Conservation (phyloP, 495 filamentous ascomycete species). For the Lineolata rhizophorae region DNA sequence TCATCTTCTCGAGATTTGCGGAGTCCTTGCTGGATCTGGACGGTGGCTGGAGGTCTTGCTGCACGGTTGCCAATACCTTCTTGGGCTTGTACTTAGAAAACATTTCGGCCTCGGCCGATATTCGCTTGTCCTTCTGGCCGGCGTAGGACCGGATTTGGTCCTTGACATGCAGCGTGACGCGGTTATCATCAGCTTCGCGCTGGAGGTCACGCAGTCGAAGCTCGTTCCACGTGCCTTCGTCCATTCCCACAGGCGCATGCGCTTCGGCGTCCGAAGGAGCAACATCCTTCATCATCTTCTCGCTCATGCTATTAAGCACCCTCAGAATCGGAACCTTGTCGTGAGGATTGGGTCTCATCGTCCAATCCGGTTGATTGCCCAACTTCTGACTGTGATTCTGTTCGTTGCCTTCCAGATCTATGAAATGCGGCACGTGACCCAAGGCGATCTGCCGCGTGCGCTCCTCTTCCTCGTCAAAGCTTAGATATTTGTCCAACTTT, state of each 20-base stretch:
- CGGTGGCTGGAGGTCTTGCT: slow-evolving; percentile 1
- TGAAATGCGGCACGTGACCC: slow-evolving; percentile 55
- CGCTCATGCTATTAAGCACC: slow-evolving; percentile 65
- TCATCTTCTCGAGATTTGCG: slow-evolving; percentile 32
- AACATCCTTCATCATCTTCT: slow-evolving; percentile 77
- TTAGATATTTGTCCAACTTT: slow-evolving; percentile 67
- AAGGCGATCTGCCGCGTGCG: slow-evolving; percentile 27
- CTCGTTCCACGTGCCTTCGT: slow-evolving; percentile 52
- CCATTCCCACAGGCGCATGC: slow-evolving; percentile 38
- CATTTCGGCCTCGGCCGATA: slow-evolving; percentile 31
- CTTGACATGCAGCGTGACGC: slow-evolving; percentile 67
- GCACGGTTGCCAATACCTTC: background rate
- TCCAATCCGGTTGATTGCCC: slow-evolving; percentile 68
- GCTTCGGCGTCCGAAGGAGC: slow-evolving; percentile 51
- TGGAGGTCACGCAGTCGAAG: slow-evolving; percentile 67
- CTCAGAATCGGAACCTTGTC: slow-evolving; percentile 63
- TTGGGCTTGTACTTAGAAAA: slow-evolving; percentile 31
- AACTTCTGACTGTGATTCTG: slow-evolving; percentile 57
- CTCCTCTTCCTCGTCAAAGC: slow-evolving; percentile 36
- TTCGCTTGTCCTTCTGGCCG: slow-evolving; percentile 26
- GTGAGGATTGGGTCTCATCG: slow-evolving; percentile 51
- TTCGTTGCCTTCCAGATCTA: slow-evolving; percentile 86
- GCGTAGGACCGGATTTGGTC: slow-evolving; percentile 68
- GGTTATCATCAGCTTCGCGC: slow-evolving; percentile 44
- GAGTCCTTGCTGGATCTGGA: no score